These are phyloP conservation scores for Oidium heveae DNA, from an alignment of 2,329 filamentous ascomycete genomes.

Conservation along the genomic window DNA sequence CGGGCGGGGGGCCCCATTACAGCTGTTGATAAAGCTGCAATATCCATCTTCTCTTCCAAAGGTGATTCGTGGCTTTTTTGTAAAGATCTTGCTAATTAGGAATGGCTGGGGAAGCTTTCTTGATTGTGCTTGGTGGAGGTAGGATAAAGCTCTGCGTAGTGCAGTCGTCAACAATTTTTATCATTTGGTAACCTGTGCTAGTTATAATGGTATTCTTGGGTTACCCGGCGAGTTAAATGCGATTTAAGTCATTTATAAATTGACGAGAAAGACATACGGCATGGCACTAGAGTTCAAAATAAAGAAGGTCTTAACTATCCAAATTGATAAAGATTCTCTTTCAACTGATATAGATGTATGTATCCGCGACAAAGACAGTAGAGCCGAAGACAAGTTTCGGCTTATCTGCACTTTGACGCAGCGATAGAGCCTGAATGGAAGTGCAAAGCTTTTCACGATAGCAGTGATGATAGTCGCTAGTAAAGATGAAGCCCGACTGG, in stretches of 20 bases:
- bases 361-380: constrained; percentile 9
- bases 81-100: constrained; percentile 30
- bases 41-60: constrained; percentile 36
- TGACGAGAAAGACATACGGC: constrained; percentile 7
- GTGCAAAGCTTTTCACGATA: background rate
- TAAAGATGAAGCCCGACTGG: background rate
- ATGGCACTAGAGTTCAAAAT: constrained; percentile 8
- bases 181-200: constrained; percentile 10
- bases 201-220: constrained; percentile 3
- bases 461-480: background rate
- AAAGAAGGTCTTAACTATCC: constrained; percentile 2
- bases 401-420: constrained; percentile 8
- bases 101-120: constrained; percentile 18
- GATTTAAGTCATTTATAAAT: constrained; percentile 1
- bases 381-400: constrained; percentile 8
- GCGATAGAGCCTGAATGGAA: background rate
- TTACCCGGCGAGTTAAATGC: constrained; percentile 1
- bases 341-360: constrained; percentile 10
- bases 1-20: constrained; percentile 16
- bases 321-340: constrained; percentile 5
- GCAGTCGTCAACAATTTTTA: constrained; percentile 12
- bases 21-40: constrained; percentile 28
- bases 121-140: constrained; percentile 7
- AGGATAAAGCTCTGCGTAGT: constrained; percentile 10
- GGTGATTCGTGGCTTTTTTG: constrained; percentile 32